These are phyloP conservation scores for Candida odintsovae DNA, from an alignment of 805 yeast genomes.

Conservation along the genomic window DNA sequence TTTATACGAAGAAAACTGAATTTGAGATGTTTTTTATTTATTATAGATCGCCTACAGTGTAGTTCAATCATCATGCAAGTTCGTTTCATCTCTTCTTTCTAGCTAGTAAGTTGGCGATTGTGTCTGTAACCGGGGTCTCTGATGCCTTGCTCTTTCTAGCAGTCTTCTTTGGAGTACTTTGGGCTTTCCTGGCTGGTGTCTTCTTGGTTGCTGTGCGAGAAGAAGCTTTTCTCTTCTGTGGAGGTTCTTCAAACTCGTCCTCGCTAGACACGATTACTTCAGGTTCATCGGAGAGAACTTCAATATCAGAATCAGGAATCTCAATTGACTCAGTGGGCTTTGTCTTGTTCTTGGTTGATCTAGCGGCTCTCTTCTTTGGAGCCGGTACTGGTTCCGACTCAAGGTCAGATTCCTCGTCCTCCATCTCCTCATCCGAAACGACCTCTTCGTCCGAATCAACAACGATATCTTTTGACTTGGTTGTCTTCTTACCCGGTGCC, in stretches of 20 bases:
- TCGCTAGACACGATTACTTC: neutral
- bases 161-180: neutral
- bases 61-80: neutral
- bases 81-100: neutral
- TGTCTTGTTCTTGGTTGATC: neutral
- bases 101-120: slow-evolving; percentile 1
- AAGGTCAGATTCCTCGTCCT: neutral
- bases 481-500: neutral
- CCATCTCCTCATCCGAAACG: neutral
- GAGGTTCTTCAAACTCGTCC: neutral
- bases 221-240: neutral
- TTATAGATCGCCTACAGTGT: neutral
- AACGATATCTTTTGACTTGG: neutral
- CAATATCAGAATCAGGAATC: neutral
- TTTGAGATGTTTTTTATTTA: neutral
- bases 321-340: neutral
- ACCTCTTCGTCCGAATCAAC: neutral
- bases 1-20: slow-evolving; percentile 13
- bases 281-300: neutral
- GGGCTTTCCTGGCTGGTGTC: neutral
- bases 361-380: neutral
- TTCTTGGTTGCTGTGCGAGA: neutral
- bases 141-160: neutral
- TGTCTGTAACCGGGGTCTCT: slow-evolving; percentile 1
- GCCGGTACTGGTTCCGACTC: neutral